Base-by-base conservation (phyloP, 495 filamentous ascomycete genomes). In the Aspergillus carlsbadensis region DNA sequence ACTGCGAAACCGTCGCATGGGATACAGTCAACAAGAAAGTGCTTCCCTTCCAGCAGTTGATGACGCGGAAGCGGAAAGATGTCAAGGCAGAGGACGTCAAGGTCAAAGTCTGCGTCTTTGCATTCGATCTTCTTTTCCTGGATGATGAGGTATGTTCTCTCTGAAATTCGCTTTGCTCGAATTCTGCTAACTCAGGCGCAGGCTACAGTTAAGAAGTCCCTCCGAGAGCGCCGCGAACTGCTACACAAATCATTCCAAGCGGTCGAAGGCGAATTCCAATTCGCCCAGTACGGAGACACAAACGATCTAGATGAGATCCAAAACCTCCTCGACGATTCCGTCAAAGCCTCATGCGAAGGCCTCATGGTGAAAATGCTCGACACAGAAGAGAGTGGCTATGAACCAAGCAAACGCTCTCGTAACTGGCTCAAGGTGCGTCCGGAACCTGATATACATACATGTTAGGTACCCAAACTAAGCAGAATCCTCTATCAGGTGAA, bases 291-390 rank as follows among this genome's bases (percentile, higher is more conserved):
- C 60, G 92, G 91, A 70, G 81, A 98, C 66, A 91, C 89, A n/a
- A 87, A 84, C 57, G 89, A 94, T 35, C 77, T 98, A 13, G 93
- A 97, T 24, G 89, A 96, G 63, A 98, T 98, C 50, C 92, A 96
- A 67, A 79, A 74, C 18, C 86, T 98, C 62, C 83, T 98, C 8
- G 94, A 98, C 55, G 92, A 97, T 18, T 89, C 84, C 61, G 88
- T 98, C 56, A 96, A 96, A 72, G 89, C 92, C 8, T 91, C 89
- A 0, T 98, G 94, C 63, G 94, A 98, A 75, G 94, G 94, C 5
- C 74, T 98, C 33, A 98, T 98, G 94, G 94, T 98, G 10, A 98
- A 98, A 74, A 98, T 98, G 93, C 74, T 98, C 49, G 91, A 97
- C 64, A 96, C 93, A 2, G 72, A 81, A 0, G 91, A 96, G 68